These are phyloP conservation scores for Peniophora sp. DNA, from an alignment of 1,284 basidiomycete species.

Conservation along the genomic window DNA sequence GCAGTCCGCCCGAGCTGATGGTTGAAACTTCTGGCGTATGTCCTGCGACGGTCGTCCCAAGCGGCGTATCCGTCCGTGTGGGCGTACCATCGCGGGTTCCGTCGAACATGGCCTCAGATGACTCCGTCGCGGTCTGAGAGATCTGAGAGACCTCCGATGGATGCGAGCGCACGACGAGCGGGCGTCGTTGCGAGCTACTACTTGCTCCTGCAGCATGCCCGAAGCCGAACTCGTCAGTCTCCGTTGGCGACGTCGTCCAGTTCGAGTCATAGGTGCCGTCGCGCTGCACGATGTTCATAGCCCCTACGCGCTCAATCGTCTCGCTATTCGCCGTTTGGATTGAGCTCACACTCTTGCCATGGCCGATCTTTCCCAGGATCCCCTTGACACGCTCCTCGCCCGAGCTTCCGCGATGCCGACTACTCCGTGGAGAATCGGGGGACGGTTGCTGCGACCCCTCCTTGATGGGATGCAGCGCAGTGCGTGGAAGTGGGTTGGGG, in stretches of 20 bases:
- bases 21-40: neutral
- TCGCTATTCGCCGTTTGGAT: conserved; percentile 54
- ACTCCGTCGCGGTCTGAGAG: conserved; percentile 14
- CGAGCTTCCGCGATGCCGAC: neutral
- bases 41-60: neutral
- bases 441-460: conserved; percentile 25
- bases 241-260: conserved; percentile 2
- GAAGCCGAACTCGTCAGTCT: conserved; percentile 14
- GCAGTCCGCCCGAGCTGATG: too few species aligned
- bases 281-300: conserved; percentile 61
- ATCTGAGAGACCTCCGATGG: conserved; percentile 4
- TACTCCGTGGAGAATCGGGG: conserved; percentile 12
- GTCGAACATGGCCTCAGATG: conserved; percentile 5
- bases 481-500: conserved; percentile 51
- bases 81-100: neutral
- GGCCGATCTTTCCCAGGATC: conserved; percentile 21
- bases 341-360: conserved; percentile 45
- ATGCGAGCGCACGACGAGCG: conserved; percentile 5
- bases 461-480: conserved; percentile 48
- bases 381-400: conserved; percentile 4
- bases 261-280: conserved; percentile 28
- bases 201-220: conserved; percentile 3
- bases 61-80: neutral
- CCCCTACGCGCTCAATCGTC: conserved; percentile 55
- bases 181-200: neutral